Conservation (phyloP, 345 rosid genomes). For the Eucalyptus viminalis region DNA sequence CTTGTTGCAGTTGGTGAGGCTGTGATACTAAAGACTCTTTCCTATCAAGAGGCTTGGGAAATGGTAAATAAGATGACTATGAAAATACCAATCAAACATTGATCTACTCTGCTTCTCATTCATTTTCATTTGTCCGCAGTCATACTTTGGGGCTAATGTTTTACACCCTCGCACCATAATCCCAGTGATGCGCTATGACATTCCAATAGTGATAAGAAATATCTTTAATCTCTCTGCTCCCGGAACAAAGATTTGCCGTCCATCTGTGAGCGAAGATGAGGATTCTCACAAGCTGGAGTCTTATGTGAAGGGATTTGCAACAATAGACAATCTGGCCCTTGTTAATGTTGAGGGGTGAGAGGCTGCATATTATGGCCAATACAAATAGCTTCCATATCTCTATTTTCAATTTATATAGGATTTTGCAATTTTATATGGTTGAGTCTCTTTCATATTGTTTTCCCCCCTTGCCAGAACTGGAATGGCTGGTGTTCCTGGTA, state of each 20-base stretch:
- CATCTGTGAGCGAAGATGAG: slow-evolving; percentile 31
- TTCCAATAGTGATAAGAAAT: slow-evolving; percentile 92
- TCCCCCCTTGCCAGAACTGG: slow-evolving; percentile 54
- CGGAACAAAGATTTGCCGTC: slow-evolving; percentile 76
- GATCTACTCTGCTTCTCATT: background rate
- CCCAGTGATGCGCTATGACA: slow-evolving; percentile 87
- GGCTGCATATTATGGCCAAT: background rate
- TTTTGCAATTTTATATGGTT: background rate
- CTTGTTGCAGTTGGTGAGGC: slow-evolving; percentile 83
- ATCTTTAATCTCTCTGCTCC: slow-evolving; percentile 84
- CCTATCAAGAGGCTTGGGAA: slow-evolving; percentile 99
- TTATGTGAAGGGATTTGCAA: slow-evolving; percentile 93
- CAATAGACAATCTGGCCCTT: slow-evolving; percentile 92
- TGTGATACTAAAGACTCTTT: slow-evolving; percentile 66
- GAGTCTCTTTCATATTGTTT: background rate
- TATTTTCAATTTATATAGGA: background rate
- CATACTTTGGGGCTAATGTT: slow-evolving; percentile 98
- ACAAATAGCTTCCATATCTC: background rate
- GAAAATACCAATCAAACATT: background rate
- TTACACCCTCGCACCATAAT: slow-evolving; percentile 98
- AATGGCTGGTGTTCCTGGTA: slow-evolving; percentile 99
- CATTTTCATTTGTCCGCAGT: slow-evolving; percentile 46
- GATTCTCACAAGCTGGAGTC: slow-evolving; percentile 29
- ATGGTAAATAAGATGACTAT: slow-evolving; percentile 41
- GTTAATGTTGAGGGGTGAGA: slow-evolving; percentile 98